phyloP scores from a whole-genome alignment of 2,329 filamentous ascomycete species.

The Colletotrichum euphorbiae region DNA sequence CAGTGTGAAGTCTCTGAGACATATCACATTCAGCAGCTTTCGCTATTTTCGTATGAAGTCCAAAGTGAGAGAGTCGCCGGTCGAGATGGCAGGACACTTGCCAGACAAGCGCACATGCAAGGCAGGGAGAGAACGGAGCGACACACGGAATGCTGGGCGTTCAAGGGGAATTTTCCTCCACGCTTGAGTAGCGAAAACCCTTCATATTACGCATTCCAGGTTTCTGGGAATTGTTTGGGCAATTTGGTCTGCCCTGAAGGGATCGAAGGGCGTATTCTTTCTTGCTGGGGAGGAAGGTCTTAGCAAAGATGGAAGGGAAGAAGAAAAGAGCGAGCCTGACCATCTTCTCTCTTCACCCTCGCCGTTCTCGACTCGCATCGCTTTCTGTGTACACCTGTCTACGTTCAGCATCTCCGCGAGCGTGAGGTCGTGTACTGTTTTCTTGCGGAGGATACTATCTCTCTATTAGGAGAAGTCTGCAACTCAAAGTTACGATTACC shows the following conservation, averaged over 20 bases:
- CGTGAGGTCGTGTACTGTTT: neutral
- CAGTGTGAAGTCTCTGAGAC: neutral
- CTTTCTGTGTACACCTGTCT: too few species aligned
- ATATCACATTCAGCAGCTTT: neutral
- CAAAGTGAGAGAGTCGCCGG: neutral
- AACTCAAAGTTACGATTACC: fast-evolving
- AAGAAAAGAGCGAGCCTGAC: constrained; percentile 3
- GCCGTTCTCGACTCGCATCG: neutral
- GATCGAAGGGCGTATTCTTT: neutral
- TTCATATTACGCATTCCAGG: constrained; percentile 2
- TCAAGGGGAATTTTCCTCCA: neutral
- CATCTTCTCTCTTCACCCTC: neutral
- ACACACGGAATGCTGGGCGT: neutral
- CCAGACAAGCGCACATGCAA: neutral
- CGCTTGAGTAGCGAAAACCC: neutral
- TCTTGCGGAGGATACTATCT: neutral
- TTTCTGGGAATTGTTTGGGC: neutral
- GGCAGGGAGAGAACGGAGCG: neutral
- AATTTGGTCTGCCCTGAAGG: neutral
- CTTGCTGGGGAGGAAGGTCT: neutral
- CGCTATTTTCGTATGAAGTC: neutral
- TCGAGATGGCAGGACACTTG: neutral
- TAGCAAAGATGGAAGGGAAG: constrained; percentile 11
- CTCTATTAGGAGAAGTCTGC: constrained; percentile 9
- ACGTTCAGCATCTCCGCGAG: neutral